Base-by-base conservation (phyloP, 2,329 filamentous ascomycete species). In the Thielaviopsis euricoi region DNA sequence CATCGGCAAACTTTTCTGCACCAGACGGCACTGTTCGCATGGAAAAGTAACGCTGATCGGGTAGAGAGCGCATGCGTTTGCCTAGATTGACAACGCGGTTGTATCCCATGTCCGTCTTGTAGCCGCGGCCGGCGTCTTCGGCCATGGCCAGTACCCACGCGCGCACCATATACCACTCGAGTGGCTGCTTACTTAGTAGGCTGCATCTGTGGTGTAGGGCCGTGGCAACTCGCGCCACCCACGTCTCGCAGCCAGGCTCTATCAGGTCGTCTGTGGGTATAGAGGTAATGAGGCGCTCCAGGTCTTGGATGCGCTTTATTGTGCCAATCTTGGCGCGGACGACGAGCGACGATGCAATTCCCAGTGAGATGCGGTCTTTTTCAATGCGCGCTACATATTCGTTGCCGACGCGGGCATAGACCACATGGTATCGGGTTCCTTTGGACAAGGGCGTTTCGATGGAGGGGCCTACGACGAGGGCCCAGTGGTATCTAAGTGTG, bases 361-460 rank as follows among this genome's bases (percentile, higher is more conserved):
- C 58, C 21, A 60, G 50, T 17, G 58, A 49, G 25, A 60, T 57
- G 12, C 52, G 52, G 43, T 60, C 58, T 26, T 60, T 60, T 53
- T 60, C 58, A 25, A 60, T 48, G 21, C 58, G 58, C 5, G 58
- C 37, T 5, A 57, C 29, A 19, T 56, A 60, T 15, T 57, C 37
- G 26, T 57, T 49, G 13, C 53, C 54, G 17, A 53, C 37, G 12
- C 53, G 49, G 7, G 46, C 23, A 25, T 57, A 60, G 6, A 56
- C 53, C 3, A 60, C 23, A 22, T 60, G 58, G 46, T 60, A 60
- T 26, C 58, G 55, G 6, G 58, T 60, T 49, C 58, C 58, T 49
- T 60, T 60, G 17, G 58, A 60, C 12, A 60, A 12, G 6, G 58
- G 58, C 7, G 55, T 60, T 57, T 60, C 58, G 23, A 60, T 48